These are phyloP conservation scores for Mucor lusitanicus DNA, from an alignment of 371 early-diverging fungal species.

Conservation along the genomic window DNA sequence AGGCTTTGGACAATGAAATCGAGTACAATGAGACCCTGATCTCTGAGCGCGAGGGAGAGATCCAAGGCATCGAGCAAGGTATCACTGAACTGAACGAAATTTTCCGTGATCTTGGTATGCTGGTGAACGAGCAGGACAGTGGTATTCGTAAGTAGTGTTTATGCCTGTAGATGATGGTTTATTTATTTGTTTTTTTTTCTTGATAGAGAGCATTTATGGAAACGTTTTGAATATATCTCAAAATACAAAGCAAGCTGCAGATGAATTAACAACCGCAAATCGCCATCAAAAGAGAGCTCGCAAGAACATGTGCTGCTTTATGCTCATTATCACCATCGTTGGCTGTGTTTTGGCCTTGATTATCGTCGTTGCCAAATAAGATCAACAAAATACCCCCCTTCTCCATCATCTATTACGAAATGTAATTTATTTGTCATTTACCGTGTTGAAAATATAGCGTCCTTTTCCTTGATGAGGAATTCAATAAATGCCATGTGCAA, in stretches of 20 bases:
- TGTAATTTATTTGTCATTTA: not conserved
- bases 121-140: constrained; percentile 94
- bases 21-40: constrained; percentile 93
- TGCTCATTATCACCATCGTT: constrained; percentile 73
- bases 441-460: not conserved
- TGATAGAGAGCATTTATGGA: constrained; percentile 53
- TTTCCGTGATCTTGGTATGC: constrained; percentile 92
- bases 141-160: constrained; percentile 74
- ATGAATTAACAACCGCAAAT: constrained; percentile 80
- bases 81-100: constrained; percentile 94
- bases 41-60: constrained; percentile 90
- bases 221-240: constrained; percentile 83
- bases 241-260: constrained; percentile 78
- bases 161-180: not conserved
- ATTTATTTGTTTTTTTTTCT: not conserved
- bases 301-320: constrained; percentile 81
- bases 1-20: constrained; percentile 86
- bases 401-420: not conserved
- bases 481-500: not conserved
- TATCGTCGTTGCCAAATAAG: constrained; percentile 52
- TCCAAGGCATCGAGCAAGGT: constrained; percentile 89
- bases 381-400: not conserved
- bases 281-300: constrained; percentile 80
- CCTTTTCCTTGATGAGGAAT: not conserved
- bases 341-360: constrained; percentile 52